Conservation (phyloP, 2,329 filamentous ascomycete species). For the Penicillium sp. region DNA sequence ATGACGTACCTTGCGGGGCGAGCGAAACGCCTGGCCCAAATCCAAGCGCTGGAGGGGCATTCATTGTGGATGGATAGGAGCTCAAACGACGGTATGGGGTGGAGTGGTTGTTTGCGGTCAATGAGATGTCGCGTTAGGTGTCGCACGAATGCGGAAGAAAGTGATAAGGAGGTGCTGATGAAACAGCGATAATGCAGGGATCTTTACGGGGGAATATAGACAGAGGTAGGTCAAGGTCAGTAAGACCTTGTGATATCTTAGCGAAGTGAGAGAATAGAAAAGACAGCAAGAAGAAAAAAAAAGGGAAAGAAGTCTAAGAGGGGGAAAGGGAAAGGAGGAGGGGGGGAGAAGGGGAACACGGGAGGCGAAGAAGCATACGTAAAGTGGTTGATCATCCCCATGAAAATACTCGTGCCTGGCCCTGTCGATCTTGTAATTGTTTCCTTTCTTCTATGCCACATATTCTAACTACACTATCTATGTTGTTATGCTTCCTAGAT, state of each 20-base stretch:
- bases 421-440: slow-evolving; percentile 2
- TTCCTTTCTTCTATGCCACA: not conserved
- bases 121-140: slow-evolving; percentile 11
- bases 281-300: not conserved
- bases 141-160: slow-evolving; percentile 20
- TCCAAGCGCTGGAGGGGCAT: slow-evolving; percentile 32
- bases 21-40: slow-evolving; percentile 35
- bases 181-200: slow-evolving; percentile 5
- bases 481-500: not conserved
- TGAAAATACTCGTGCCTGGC: not conserved
- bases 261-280: not conserved
- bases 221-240: not conserved
- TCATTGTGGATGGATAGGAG: slow-evolving; percentile 30
- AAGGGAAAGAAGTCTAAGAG: slow-evolving; percentile 1
- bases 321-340: slow-evolving; percentile 7
- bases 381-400: slow-evolving; percentile 10
- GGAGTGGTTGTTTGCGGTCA: slow-evolving; percentile 16
- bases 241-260: not conserved
- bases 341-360: slow-evolving; percentile 16
- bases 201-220: not conserved
- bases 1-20: slow-evolving; percentile 35
- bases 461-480: no score
- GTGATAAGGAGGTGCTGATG: slow-evolving; percentile 5
- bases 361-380: slow-evolving; percentile 11
- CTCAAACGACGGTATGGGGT: slow-evolving; percentile 23